Percentiles rank a stretch among this genome's conserved stretches.
Conservation (phyloP, 2,329 filamentous ascomycete species). For the Kalmusia sp. region DNA sequence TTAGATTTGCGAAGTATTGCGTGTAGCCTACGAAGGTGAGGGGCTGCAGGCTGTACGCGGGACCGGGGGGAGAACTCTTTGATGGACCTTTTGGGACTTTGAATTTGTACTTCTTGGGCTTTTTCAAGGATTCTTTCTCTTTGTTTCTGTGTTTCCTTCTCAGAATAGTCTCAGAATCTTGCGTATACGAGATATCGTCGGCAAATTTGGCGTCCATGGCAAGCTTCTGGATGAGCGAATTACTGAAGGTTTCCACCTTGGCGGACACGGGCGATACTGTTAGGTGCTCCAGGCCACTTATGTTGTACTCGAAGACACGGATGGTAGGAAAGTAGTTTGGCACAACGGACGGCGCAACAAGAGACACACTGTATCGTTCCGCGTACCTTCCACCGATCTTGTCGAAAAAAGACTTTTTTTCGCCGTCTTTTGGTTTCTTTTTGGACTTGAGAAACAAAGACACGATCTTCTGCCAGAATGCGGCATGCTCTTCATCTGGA, state of each 20-base stretch:
- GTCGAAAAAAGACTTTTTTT: conserved; percentile 66
- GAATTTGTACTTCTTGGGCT: conserved; percentile 54
- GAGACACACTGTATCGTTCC: conserved; percentile 82
- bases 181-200: conserved; percentile 42
- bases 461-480: conserved; percentile 28
- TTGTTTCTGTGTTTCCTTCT: conserved; percentile 53
- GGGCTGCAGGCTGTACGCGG: conserved; percentile 86
- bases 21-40: conserved; percentile 81
- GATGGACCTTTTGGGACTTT: conserved; percentile 73
- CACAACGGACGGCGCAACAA: conserved; percentile 86
- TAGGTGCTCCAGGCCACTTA: conserved; percentile 71
- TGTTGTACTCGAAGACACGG: conserved; percentile 94
- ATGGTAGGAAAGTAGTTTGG: conserved; percentile 92
- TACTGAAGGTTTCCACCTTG: not conserved
- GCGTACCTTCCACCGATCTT: conserved; percentile 81
- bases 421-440: conserved; percentile 41
- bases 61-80: conserved; percentile 76
- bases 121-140: conserved; percentile 27
- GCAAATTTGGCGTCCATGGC: conserved; percentile 14
- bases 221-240: conserved; percentile 11
- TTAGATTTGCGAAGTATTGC: conserved; percentile 96
- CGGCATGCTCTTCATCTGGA: conserved; percentile 21
- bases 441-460: conserved; percentile 15
- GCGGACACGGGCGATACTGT: conserved; percentile 14
- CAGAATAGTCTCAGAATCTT: conserved; percentile 54